Base-by-base conservation (phyloP, 139 green algal species). In the Tetradesmus obliquus region DNA sequence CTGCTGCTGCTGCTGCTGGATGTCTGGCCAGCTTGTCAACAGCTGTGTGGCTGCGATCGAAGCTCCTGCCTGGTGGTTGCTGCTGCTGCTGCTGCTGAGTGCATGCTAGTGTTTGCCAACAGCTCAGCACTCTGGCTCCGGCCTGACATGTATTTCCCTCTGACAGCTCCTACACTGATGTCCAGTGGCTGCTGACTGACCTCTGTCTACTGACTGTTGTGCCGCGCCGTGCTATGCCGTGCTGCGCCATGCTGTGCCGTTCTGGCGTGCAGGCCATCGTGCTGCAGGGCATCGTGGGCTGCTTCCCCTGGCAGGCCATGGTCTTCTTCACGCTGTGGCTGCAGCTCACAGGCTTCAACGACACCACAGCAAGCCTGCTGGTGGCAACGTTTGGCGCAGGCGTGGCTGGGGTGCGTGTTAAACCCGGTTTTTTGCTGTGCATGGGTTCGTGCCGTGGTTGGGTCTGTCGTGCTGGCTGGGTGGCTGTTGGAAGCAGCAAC, bases 231-330 rank as follows among this genome's bases (percentile, higher is more conserved):
- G 57, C 3, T 15, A 8, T 79, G 57, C 53, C 57, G 83, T 82
- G 32, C 60, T 58, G n/a, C 13, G 53, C 60, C 60, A 71, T 66
- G 81, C 81, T 45, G 53, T 6, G 60, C 60, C 9, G 60, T 71
- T 20, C 60, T 15, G 15, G 60, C 19, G 60, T 71, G 60, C 81
- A 72, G 85, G 84, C 66, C 2, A 92, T 88, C 55, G 79, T 93
- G 55, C 88, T 93, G 51, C 76, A 87, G 93, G 97, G 97, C 85
- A 96, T 99, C 51, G 95, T 99, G 9, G 97, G 97, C 60, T 96
- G 91, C 90, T 96, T 96, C 2, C 97, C 97, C n/a, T 99, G 97
- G 97, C 93, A 95, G 22, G 97, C 97, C 22, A 95, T 99, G 94
- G 94, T 96, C 6, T 98, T 98, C 90, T 96, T 97, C 87, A 98